phyloP scores from a whole-genome alignment of 2,329 filamentous ascomycete genomes.

The Penicillium sumatraense region DNA sequence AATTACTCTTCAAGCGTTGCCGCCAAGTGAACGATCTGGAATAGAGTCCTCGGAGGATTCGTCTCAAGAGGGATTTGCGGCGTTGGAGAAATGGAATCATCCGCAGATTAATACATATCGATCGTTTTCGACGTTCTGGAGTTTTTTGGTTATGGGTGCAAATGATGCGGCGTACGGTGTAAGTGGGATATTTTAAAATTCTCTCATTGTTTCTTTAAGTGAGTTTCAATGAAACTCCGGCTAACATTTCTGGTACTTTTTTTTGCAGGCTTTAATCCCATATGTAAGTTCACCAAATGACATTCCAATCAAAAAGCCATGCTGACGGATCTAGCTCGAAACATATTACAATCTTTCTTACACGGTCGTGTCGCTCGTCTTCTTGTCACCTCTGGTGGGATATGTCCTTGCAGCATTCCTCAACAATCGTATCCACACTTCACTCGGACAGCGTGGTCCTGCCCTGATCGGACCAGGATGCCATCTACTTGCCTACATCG shows the following conservation, averaged over 20 bases:
- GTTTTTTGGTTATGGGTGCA: constrained; percentile 62
- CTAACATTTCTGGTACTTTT: constrained; percentile 1
- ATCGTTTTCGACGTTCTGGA: constrained; percentile 60
- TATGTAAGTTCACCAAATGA: constrained; percentile 47
- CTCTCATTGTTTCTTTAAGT: too few species aligned
- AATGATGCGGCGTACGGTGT: constrained; percentile 65
- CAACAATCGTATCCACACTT: constrained; percentile 49
- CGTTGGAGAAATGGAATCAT: constrained; percentile 53
- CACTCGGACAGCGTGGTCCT: constrained; percentile 69
- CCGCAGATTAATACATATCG: constrained; percentile 55
- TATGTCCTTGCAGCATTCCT: constrained; percentile 53
- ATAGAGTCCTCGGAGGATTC: neutral
- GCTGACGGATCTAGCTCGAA: constrained; percentile 45
- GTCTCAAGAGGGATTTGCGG: constrained; percentile 7
- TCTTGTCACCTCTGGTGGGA: constrained; percentile 53
- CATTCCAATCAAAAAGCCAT: neutral
- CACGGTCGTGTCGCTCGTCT: constrained; percentile 55
- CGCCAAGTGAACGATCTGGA: constrained; percentile 5
- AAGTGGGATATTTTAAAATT: constrained; percentile 37
- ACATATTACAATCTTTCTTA: constrained; percentile 53
- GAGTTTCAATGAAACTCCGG: too few species aligned
- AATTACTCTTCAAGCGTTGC: constrained; percentile 20
- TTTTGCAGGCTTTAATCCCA: constrained; percentile 52
- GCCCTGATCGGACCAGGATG: constrained; percentile 65
- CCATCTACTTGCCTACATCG: constrained; percentile 44